Percentiles rank a stretch among this genome's conserved stretches.
phyloP scores from a whole-genome alignment of 371 early-diverging fungal genomes.

The Mucor saturninus region DNA sequence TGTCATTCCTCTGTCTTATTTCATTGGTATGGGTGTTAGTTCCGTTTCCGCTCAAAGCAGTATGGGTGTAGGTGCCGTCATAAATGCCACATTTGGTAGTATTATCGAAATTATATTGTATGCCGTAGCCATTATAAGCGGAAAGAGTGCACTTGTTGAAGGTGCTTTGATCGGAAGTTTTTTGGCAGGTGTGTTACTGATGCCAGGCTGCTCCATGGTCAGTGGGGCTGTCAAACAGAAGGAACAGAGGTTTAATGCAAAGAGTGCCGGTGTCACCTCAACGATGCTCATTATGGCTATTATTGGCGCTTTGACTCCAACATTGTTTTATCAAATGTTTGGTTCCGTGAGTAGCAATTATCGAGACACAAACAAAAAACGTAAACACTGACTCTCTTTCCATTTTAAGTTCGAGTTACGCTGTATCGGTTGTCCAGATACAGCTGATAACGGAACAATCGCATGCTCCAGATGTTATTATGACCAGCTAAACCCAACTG shows the following conservation, averaged over 20 bases:
- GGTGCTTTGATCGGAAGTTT: slow-evolving; percentile 94
- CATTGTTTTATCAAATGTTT: slow-evolving; percentile 91
- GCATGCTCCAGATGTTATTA: slow-evolving; percentile 69
- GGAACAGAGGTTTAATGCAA: slow-evolving; percentile 93
- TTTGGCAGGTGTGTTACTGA: slow-evolving; percentile 83
- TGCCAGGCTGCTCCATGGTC: slow-evolving; percentile 96
- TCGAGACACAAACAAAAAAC: not conserved
- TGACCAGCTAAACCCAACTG: slow-evolving; percentile 70
- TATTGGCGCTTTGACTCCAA: slow-evolving; percentile 93
- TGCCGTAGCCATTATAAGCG: slow-evolving; percentile 84
- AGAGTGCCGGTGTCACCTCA: slow-evolving; percentile 92
- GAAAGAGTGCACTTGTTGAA: slow-evolving; percentile 88
- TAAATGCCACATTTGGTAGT: slow-evolving; percentile 97
- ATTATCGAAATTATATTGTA: slow-evolving; percentile 96
- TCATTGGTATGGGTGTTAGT: slow-evolving; percentile 96
- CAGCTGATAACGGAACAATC: slow-evolving; percentile 30
- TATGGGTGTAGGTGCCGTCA: slow-evolving; percentile 90
- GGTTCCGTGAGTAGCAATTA: slow-evolving; percentile 62
- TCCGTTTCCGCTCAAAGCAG: slow-evolving; percentile 94
- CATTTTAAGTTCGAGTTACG: slow-evolving; percentile 58
- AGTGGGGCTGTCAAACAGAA: slow-evolving; percentile 89
- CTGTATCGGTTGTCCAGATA: slow-evolving; percentile 60
- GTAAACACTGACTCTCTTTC: not conserved
- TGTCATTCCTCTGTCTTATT: slow-evolving; percentile 92
- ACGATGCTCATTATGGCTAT: slow-evolving; percentile 94